Base-by-base conservation (phyloP, 2,329 filamentous ascomycete genomes). In the Polychaeton citri region DNA sequence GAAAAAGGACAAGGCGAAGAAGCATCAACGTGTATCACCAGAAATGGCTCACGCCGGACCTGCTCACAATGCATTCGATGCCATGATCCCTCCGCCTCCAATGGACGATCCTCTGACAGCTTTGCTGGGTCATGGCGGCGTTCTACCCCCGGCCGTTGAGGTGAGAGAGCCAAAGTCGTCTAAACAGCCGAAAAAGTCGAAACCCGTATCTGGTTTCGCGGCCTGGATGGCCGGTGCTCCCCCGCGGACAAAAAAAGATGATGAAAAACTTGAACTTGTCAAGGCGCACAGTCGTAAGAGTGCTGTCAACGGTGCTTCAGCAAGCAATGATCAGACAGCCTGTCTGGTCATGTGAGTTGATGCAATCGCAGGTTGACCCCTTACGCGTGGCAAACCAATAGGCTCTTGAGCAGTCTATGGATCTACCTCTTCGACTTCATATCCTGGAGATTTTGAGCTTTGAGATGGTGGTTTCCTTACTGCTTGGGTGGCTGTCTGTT, bases 211-310 rank as follows among this genome's bases (percentile, higher is more conserved):
- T 13, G 13, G 40, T 17, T 39, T 50, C 13, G 42, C 44, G 26
- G 48, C 50, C 15, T 54, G 51, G 51, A 49, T 54, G 34, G 46
- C 45, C 20, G 50, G 49, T 20, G 48, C 4, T 21, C 19, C 8
- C 21, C 19, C 34, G 7, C 32, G 28, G 41, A 19, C 34, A 38
- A 42, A 42, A 39, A 44, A 47, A 43, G 40, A 41, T 37, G 40
- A 41, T 44, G 43, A 44, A 43, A 41, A 43, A 44, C 40, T 38
- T 41, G 40, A 38, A 17, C 37, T 37, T n/a, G 24, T 28, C 24
- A 28, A 28, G 24, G 4, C 15, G 24, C 24, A 28, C 18, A 38
- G 19, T 24, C 31, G 33, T 9, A 34, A 35, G 20, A 38, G 28
- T 32, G 13, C 28, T 18, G 28, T 13, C 15, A 19, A 37, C 19